Evolutionary conservation across 1,284 basidiomycete species (phyloP).

Genomic region (Polyporus tsugae): DNA sequence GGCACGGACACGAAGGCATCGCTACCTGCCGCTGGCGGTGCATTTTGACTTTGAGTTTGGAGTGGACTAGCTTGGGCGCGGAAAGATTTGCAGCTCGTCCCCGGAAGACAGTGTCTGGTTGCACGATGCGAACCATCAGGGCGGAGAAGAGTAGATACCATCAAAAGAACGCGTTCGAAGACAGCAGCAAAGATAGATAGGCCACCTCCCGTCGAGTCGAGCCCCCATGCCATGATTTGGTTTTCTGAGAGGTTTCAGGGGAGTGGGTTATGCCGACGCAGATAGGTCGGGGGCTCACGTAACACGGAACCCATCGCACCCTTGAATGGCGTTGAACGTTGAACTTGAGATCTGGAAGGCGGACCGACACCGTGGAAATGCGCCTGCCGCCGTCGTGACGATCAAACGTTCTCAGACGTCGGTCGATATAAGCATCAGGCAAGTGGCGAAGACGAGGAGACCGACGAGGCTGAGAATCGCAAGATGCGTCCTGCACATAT

Average conservation of each 20-base stretch:
- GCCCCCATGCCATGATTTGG: neutral
- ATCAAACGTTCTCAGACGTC: slow-evolving; percentile 23
- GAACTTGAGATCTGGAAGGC: neutral
- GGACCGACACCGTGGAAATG: slow-evolving; percentile 2
- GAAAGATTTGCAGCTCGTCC: slow-evolving; percentile 16
- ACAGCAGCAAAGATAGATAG: slow-evolving; percentile 34
- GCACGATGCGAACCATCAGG: slow-evolving; percentile 29
- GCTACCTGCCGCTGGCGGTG: slow-evolving; percentile 13
- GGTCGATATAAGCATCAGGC: slow-evolving; percentile 35
- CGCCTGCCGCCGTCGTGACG: neutral
- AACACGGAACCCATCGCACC: slow-evolving; percentile 5
- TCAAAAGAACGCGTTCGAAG: slow-evolving; percentile 23
- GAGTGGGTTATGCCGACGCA: neutral
- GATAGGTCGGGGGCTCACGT: slow-evolving; percentile 6
- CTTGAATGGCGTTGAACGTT: neutral
- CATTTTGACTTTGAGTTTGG: slow-evolving; percentile 1
- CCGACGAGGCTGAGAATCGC: slow-evolving; percentile 34
- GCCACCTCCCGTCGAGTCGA: slow-evolving; percentile 16
- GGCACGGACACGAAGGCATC: slow-evolving; percentile 10
- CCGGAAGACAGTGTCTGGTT: neutral
- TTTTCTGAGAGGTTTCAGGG: slow-evolving; percentile 8
- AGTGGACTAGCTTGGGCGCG: neutral
- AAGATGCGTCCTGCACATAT: slow-evolving; percentile 32
- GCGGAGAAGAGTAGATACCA: slow-evolving; percentile 22
- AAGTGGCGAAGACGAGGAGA: slow-evolving; percentile 37